These are phyloP conservation scores for Lipomyces sp. DNA, from an alignment of 805 yeast species.

Conservation along the genomic window DNA sequence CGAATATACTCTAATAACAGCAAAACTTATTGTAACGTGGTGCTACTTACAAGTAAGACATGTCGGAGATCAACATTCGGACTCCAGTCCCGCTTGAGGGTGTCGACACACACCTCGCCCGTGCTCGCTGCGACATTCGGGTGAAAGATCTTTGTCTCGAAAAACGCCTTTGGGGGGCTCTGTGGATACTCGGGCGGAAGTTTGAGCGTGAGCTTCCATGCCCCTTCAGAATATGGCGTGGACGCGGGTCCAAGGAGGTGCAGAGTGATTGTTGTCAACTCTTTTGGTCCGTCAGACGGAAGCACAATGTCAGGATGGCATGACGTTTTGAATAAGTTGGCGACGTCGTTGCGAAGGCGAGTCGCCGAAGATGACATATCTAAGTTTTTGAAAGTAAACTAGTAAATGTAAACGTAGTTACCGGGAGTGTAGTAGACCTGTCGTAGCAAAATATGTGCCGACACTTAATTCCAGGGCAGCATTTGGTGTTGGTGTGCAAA, in stretches of 20 bases:
- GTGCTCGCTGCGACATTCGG: conserved; percentile 44
- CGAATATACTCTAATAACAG: not conserved
- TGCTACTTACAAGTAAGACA: conserved; percentile 37
- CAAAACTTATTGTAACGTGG: not conserved
- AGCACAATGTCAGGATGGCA: conserved; percentile 35
- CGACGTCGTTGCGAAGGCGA: conserved; percentile 29
- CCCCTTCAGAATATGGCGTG: conserved; percentile 53
- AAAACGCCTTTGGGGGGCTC: conserved; percentile 52
- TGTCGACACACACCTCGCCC: conserved; percentile 46
- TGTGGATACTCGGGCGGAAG: conserved; percentile 51
- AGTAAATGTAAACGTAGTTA: not conserved
- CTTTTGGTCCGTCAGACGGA: conserved; percentile 30
- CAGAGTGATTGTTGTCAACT: conserved; percentile 25
- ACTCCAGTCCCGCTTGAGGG: conserved; percentile 44
- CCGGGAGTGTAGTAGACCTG: too few relatives aligned
- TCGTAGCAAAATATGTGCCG: too few relatives aligned
- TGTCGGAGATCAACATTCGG: conserved; percentile 40
- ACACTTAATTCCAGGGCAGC: not conserved
- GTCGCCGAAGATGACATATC: conserved; percentile 13
- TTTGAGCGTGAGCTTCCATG: conserved; percentile 52
- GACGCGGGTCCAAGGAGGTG: conserved; percentile 49
- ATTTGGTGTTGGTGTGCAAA: not conserved
- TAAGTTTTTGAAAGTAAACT: not conserved
- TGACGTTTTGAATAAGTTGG: conserved; percentile 17
- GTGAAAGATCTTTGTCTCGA: conserved; percentile 44